These are phyloP conservation scores for Kodamaea plutei DNA, from an alignment of 1,139 yeast species.

Conservation along the genomic window DNA sequence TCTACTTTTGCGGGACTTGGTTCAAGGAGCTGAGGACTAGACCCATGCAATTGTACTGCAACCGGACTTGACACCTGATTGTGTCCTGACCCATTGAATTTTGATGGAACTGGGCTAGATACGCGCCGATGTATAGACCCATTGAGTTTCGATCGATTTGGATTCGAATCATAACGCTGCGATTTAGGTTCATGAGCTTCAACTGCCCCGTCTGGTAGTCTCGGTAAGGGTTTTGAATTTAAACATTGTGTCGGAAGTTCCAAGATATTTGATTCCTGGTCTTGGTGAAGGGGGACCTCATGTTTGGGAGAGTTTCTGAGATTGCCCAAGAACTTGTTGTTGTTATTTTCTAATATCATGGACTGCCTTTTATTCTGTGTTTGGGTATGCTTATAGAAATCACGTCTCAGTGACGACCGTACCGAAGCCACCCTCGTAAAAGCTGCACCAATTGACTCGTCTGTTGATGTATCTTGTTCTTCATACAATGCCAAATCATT, in stretches of 20 bases:
- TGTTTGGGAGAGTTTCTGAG: conserved; percentile 4
- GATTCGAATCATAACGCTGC: too few relatives aligned
- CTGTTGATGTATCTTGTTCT: conserved; percentile 16
- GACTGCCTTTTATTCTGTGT: conserved; percentile 22
- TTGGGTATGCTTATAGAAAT: conserved; percentile 36
- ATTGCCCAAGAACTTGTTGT: conserved; percentile 15
- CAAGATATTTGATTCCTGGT: conserved; percentile 15
- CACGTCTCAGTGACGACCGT: conserved; percentile 31
- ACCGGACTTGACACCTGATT: too few relatives aligned
- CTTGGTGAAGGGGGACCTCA: too few relatives aligned
- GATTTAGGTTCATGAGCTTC: too few relatives aligned
- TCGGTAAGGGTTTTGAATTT: conserved; percentile 17
- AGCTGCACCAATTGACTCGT: conserved; percentile 21
- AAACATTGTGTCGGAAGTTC: conserved; percentile 37
- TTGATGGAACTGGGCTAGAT: too few relatives aligned
- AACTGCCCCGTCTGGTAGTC: conserved; percentile 8
- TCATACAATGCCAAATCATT: conserved; percentile 8
- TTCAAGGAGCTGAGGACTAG: neutral
- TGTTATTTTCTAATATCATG: conserved; percentile 13
- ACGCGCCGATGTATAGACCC: too few relatives aligned
- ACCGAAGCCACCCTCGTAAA: conserved; percentile 38
- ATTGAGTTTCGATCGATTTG: too few relatives aligned
- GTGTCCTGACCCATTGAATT: too few relatives aligned
- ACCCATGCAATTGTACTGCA: too few relatives aligned
- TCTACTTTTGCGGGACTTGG: neutral